Percentiles rank a stretch among this genome's conserved stretches.
Evolutionary conservation across 75 land plant species (phyloP).

Genomic region (Selaginella tamariscina): DNA sequence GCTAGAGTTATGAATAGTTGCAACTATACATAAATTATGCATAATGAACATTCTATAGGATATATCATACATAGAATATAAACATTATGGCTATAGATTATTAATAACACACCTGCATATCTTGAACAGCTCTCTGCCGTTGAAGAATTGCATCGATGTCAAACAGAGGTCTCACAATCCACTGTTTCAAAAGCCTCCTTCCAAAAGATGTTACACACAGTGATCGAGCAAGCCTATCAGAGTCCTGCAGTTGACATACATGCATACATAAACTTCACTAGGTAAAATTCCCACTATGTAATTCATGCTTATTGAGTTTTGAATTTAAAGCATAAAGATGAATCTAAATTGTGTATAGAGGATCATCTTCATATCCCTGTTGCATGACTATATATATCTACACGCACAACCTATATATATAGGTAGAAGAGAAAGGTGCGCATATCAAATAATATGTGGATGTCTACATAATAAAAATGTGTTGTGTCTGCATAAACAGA

Average conservation of each 20-base stretch:
- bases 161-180: conserved; percentile 82
- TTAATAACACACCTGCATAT: conserved; percentile 33
- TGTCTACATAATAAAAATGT: too few relatives aligned
- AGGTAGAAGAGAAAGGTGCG: neutral
- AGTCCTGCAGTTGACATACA: conserved; percentile 42
- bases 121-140: conserved; percentile 64
- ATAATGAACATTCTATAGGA: too few relatives aligned
- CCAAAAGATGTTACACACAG: conserved; percentile 87
- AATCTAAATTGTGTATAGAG: neutral
- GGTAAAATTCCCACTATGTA: too few relatives aligned
- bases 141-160: conserved; percentile 39
- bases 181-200: conserved; percentile 64
- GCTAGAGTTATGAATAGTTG: neutral
- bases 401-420: neutral
- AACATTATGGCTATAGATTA: too few relatives aligned
- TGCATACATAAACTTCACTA: too few relatives aligned
- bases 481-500: too few relatives aligned
- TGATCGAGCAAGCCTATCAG: conserved; percentile 69
- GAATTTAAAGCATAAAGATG: neutral
- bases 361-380: neutral
- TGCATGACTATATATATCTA: neutral
- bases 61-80: too few relatives aligned
- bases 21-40: neutral
- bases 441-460: too few relatives aligned
- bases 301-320: neutral